Conservation (phyloP, 1,284 basidiomycete species). For the Cryptococcus wingfieldii region DNA sequence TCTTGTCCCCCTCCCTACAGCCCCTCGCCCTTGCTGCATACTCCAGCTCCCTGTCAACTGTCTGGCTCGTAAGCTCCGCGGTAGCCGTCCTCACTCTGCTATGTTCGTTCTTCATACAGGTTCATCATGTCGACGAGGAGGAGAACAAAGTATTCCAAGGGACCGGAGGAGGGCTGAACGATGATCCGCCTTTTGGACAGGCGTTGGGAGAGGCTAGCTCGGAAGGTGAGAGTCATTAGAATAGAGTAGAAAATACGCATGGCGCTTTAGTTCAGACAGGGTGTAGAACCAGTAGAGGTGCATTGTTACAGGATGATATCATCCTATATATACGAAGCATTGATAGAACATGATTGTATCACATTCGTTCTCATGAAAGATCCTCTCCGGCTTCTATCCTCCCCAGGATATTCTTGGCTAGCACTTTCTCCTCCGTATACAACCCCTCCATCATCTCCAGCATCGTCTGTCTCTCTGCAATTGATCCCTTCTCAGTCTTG, state of each 20-base stretch:
- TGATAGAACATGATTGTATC: not conserved
- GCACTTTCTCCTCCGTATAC: slow-evolving; percentile 54
- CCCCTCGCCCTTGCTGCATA: slow-evolving; percentile 41
- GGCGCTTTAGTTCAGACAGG: not conserved
- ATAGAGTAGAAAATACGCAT: not conserved
- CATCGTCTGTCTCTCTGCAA: slow-evolving; percentile 33
- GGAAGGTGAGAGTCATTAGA: slow-evolving; percentile 5
- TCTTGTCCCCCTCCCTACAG: slow-evolving; percentile 21
- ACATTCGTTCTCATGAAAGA: slow-evolving; percentile 2
- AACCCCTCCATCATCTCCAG: slow-evolving; percentile 38
- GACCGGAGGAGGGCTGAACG: slow-evolving; percentile 5
- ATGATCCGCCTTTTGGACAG: slow-evolving; percentile 6
- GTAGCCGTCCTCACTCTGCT: slow-evolving; percentile 33
- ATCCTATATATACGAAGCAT: not conserved
- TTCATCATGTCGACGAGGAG: slow-evolving; percentile 17
- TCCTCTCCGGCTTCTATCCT: slow-evolving; percentile 41
- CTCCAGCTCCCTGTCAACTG: slow-evolving; percentile 27
- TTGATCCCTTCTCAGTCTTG: slow-evolving; percentile 9
- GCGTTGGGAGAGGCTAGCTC: slow-evolving; percentile 8
- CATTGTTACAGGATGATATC: no score
- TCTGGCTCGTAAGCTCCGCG: slow-evolving; percentile 25
- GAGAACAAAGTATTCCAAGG: not conserved
- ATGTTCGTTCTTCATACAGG: slow-evolving; percentile 28
- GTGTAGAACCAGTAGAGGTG: no score
- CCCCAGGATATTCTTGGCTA: slow-evolving; percentile 54